Conservation (phyloP, 2,329 filamentous ascomycete species). For the Trichothecium sympodiale region DNA sequence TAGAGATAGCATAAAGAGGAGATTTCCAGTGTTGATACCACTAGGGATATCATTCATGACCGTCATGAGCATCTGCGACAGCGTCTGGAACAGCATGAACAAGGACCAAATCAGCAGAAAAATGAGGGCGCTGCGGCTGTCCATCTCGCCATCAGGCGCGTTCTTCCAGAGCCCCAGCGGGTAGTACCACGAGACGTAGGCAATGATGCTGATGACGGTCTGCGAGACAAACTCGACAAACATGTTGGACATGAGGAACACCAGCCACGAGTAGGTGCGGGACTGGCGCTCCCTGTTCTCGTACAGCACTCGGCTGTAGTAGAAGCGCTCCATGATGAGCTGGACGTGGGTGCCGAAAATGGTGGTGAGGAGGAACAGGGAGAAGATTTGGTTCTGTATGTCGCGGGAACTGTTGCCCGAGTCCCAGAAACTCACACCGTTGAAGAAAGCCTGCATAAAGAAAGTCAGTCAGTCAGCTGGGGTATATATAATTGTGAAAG, state of each 20-base stretch:
- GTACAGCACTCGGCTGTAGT: constrained; percentile 52
- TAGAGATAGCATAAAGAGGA: too few species aligned
- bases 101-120: too few species aligned
- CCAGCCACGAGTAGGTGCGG: constrained; percentile 66
- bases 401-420: constrained; percentile 47
- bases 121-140: too few species aligned
- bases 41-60: too few species aligned
- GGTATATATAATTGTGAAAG: constrained; percentile 59
- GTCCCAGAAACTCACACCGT: constrained; percentile 62
- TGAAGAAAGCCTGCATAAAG: constrained; percentile 57
- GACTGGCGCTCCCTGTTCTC: constrained; percentile 66
- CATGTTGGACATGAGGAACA: constrained; percentile 61
- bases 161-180: constrained; percentile 53
- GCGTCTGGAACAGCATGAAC: too few species aligned
- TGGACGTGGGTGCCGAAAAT: constrained; percentile 62
- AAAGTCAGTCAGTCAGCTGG: too few species aligned
- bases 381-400: constrained; percentile 66
- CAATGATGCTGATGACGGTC: constrained; percentile 49
- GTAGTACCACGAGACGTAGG: constrained; percentile 60
- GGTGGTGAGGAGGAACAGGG: constrained; percentile 64
- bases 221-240: constrained; percentile 65
- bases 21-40: too few species aligned
- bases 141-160: too few species aligned
- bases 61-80: too few species aligned
- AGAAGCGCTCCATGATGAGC: constrained; percentile 26